phyloP scores from a whole-genome alignment of 1,284 basidiomycete genomes.

The Athelia sp. region DNA sequence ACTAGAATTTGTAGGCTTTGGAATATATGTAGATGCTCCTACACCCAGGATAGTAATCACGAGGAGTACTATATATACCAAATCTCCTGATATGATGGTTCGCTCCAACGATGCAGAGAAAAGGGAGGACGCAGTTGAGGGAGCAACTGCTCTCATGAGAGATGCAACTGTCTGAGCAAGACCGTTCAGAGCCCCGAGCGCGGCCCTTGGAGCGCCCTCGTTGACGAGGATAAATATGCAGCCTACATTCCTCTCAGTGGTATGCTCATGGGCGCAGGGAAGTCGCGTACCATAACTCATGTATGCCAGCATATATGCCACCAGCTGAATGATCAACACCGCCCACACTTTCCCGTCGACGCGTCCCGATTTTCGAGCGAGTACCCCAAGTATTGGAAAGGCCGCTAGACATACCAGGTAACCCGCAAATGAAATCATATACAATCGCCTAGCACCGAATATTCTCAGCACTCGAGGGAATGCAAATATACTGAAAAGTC shows the following conservation, averaged over 20 bases:
- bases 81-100: slow-evolving; percentile 22
- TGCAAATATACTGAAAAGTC: slow-evolving; percentile 22
- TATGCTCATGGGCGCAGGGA: too few species aligned
- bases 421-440: slow-evolving; percentile 12
- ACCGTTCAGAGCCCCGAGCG: slow-evolving; percentile 47
- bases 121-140: slow-evolving; percentile 30
- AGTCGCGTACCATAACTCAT: slow-evolving; percentile 25
- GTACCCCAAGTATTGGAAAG: slow-evolving; percentile 23
- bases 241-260: too few species aligned
- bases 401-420: slow-evolving; percentile 17
- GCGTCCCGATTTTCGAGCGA: slow-evolving; percentile 21
- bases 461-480: slow-evolving; percentile 20
- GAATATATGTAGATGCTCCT: neutral
- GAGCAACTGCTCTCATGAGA: slow-evolving; percentile 44
- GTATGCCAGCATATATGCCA: slow-evolving; percentile 16
- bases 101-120: slow-evolving; percentile 26
- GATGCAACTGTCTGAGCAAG: slow-evolving; percentile 49
- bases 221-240: slow-evolving; percentile 22
- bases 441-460: slow-evolving; percentile 21
- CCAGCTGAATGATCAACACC: slow-evolving; percentile 24
- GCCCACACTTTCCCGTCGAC: slow-evolving; percentile 22
- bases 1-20: neutral
- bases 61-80: slow-evolving; percentile 20
- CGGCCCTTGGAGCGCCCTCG: slow-evolving; percentile 24
- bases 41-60: neutral